Evolutionary conservation across 495 filamentous ascomycete genomes (phyloP), one percentile per base, ranked within the genome.

Genomic region (Parathielavia appendiculata): DNA sequence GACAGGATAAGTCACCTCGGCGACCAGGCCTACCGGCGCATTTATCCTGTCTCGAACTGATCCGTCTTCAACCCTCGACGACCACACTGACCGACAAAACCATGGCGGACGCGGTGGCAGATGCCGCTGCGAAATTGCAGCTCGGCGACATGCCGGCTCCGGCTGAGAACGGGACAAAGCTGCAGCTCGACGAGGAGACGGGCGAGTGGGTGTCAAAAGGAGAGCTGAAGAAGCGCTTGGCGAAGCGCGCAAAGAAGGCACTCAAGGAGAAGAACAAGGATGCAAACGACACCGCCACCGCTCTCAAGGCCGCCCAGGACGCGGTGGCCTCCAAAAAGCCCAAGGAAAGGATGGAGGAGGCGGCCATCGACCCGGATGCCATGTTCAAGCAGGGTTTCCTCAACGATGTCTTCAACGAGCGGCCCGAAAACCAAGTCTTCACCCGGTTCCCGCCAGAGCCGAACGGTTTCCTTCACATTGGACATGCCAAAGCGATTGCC

Each of bases 381-480:
- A 88, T 93, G 78, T 96, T 97, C 81, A 86, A 87, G 72, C 79
- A 84, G 61, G 91, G 91, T 38, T 97, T 89, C 76, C 80, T 96
- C 34, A 81, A 82, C 59, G 83, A 86, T 4, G 90, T 95, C 38
- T 92, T 87, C 77, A 81, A 88, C 54, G 86, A 90, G 72, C 82
- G 87, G 41, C 83, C 89, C 7, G 72, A 77, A 6, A 82, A 84
- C 67, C 71, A 78, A 35, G 83, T 89, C 32, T 67, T 85, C 48
- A 93, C 91, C 11, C 84, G 91, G 63, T 97, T 98, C 71, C 93
- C 93, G 7, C 93, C 93, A 16, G 95, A 97, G 73, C 91, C 91
- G 38, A 87, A 88, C 63, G 85, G 85, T 56, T 88, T 79, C 70
- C 81, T 95, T 14, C 92, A 95, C 66, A 89, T 96, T 36, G 67